These are phyloP conservation scores for Melastoma malabathricum DNA, from an alignment of 345 rosid species.

Conservation along the genomic window DNA sequence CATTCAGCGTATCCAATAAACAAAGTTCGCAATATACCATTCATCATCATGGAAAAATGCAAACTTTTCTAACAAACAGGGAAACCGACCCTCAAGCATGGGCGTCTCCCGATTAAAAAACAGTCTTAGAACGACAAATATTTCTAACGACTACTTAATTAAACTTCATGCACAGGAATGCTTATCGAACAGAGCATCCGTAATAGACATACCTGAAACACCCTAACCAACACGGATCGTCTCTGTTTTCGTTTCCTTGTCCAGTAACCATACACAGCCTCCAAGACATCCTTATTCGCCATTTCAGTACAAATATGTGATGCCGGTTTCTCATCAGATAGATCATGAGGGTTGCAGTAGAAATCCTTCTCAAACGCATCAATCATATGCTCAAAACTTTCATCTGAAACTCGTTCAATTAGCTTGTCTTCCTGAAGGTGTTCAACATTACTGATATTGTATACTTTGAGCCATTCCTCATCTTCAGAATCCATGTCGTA, in stretches of 20 bases:
- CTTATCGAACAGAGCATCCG: neutral
- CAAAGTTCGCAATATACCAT: neutral
- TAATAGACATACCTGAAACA: constrained; percentile 59
- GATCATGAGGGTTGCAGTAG: constrained; percentile 44
- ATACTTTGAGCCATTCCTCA: constrained; percentile 54
- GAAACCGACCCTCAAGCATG: too few species aligned
- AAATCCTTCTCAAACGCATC: constrained; percentile 76
- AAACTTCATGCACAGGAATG: neutral
- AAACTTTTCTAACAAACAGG: too few species aligned
- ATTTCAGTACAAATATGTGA: constrained; percentile 27
- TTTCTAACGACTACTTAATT: too few species aligned
- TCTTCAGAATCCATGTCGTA: constrained; percentile 96
- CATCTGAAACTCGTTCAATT: constrained; percentile 31
- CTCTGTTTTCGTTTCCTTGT: constrained; percentile 55
- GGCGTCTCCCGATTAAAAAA: too few species aligned
- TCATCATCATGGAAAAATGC: too few species aligned
- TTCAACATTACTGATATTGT: constrained; percentile 31
- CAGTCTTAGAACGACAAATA: too few species aligned
- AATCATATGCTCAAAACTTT: constrained; percentile 70
- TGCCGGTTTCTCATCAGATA: constrained; percentile 36
- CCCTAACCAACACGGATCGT: constrained; percentile 44
- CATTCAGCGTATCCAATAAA: neutral
- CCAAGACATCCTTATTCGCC: constrained; percentile 46
- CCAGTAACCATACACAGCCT: constrained; percentile 76
- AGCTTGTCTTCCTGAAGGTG: constrained; percentile 15